Evolutionary conservation across 345 rosid species (phyloP), one percentile per base, ranked within the genome.

Genomic region (Populus tremula): DNA sequence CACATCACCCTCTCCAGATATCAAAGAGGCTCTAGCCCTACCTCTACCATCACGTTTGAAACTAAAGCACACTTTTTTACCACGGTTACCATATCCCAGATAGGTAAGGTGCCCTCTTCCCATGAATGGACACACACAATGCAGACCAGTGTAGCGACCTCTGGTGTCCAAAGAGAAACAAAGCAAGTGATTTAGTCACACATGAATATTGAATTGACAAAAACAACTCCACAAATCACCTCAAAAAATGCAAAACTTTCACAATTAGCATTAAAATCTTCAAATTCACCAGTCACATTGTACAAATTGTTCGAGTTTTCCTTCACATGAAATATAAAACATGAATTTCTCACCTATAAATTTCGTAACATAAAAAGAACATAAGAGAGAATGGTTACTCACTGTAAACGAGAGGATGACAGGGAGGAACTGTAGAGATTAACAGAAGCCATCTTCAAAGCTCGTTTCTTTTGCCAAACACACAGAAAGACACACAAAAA

Each of bases 1-100:
- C 10, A 74, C 70, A 49, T 87, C 87, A 41, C 88, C 93, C 59
- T 88, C 91, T 77, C 85, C 91, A 66, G 90, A 87, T 39, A 86
- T 72, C 77, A 88, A 70, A 4, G 88, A 76, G 70, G 87, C 84
- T 66, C 85, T 84, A 71, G 76, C 81, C 82, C 84, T 84, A 71
- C 74, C 82, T 83, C 77, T 81, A 71, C 80, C 81, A 62, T 61
- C 29, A 73, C 61, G 77, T 27, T 72, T 85, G 69, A 79, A 71
- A 73, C 84, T 82, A 53, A 77, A 82, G 50, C 72, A 76, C n/a
- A 73, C 43, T 16, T 77, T 82, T 63, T 84, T 81, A 29, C 63
- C 38, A 6, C 14, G 73, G 69, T 50, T 66, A 59, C 74, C 53
- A 18, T 41, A 64, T 43, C 75, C 77, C 38, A 49, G 8, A 20